Base-by-base conservation (phyloP, 1,284 basidiomycete genomes). In the Microbotryomycetes sp. region DNA sequence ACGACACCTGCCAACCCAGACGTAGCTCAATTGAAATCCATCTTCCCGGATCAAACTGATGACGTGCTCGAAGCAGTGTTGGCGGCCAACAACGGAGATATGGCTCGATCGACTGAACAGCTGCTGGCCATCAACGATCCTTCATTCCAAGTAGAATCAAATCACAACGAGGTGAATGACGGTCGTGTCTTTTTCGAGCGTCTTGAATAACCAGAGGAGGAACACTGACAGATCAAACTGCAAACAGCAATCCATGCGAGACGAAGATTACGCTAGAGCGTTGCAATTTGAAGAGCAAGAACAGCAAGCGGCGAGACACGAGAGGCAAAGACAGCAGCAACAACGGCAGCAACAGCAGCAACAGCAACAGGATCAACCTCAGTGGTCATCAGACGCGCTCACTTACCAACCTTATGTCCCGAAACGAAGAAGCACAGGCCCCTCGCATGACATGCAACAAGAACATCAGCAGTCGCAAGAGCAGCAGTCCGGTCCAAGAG, bases 391-490 rank as follows among this genome's bases (percentile, higher is more conserved):
- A 29, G 31, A 12, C 55, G 22, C 46, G 31, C 14, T 66, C 4
- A 32, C 64, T 3, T 68, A 68, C 55, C 42, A 56, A 42, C 53
- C 64, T 3, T 66, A 68, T 53, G 61, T 63, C 0, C 64, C 64
- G n/a, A 62, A 52, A n/a, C 29, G 54, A 1, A 45, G 58, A 19
- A 19, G 9, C 9, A 42, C 36, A 42, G 19, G 19, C 36, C 19
- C 36, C 12, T 25, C 31, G 63, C 3, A 25, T 45, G 14, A n/a
- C 49, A 16, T 29, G 22, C 0, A 28, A 50, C 16, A 48, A 45
- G 7, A 23, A 29, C 29, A 3, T 30, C 60, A 1, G 32, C 31
- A 6, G 29, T 46, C 9, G 32, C 49, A 42, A 46, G 19, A 14
- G 9, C 42, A 29, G 26, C 28, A 9, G 16, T 22, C 30, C 19